Evolutionary conservation across 345 rosid species (phyloP).

Genomic region (Boechera retrofracta): DNA sequence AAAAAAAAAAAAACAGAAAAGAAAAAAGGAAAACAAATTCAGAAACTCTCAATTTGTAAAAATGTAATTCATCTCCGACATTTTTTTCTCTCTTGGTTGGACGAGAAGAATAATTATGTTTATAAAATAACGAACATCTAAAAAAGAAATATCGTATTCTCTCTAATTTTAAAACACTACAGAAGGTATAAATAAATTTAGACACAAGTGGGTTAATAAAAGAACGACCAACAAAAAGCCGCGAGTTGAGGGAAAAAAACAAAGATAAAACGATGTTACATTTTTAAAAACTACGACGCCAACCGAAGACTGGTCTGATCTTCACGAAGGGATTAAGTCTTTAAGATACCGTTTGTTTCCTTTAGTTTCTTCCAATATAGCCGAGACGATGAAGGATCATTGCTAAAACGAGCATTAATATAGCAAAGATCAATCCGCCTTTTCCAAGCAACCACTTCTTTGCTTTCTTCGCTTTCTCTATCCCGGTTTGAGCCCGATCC

Average conservation of each 20-base stretch:
- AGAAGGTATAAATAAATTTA: conserved; percentile 10
- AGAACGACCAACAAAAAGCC: conserved; percentile 1
- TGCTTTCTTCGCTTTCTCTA: conserved; percentile 71
- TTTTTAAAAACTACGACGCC: conserved; percentile 31
- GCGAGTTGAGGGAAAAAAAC: neutral
- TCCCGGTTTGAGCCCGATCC: conserved; percentile 81
- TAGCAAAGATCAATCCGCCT: conserved; percentile 80
- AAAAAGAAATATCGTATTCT: neutral
- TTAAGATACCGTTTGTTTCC: conserved; percentile 7
- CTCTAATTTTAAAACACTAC: conserved; percentile 17
- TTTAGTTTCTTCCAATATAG: conserved; percentile 71
- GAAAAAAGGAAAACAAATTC: too few relatives aligned
- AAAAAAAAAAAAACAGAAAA: too few relatives aligned
- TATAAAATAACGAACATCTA: neutral
- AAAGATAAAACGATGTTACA: conserved; percentile 21
- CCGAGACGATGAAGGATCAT: conserved; percentile 81
- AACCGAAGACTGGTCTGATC: conserved; percentile 18
- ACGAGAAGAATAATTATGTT: neutral
- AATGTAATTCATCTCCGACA: neutral
- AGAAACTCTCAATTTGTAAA: too few relatives aligned
- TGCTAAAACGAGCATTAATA: conserved; percentile 83
- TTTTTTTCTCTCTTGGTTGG: neutral
- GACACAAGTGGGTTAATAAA: conserved; percentile 21
- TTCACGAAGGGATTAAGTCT: conserved; percentile 8
- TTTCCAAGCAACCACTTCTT: conserved; percentile 93